A percentile compares a stretch with the other conserved stretches of the same genome.
Evolutionary conservation across 495 filamentous ascomycete genomes (phyloP).

Genomic region (Pyronema domesticum): DNA sequence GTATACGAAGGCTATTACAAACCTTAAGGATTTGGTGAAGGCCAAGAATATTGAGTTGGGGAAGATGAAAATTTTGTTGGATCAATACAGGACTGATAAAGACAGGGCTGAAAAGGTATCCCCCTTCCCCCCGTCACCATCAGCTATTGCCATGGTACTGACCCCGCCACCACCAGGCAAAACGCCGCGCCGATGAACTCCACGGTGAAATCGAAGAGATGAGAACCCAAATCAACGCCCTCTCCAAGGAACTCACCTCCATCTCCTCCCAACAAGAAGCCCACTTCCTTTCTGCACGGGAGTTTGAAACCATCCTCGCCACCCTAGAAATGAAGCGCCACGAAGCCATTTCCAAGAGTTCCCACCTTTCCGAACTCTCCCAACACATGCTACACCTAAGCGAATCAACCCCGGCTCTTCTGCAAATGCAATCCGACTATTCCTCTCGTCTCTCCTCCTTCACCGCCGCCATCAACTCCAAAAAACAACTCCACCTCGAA

Average conservation of each 20-base stretch:
- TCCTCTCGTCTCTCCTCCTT: conserved; percentile 51
- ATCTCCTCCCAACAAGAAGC: conserved; percentile 27
- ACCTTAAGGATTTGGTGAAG: conserved; percentile 72
- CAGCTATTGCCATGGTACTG: conserved; percentile 2
- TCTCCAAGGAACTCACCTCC: conserved; percentile 37
- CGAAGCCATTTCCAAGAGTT: conserved; percentile 42
- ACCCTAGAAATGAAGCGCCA: conserved; percentile 58
- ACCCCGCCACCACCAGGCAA: conserved; percentile 8
- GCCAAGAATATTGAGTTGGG: conserved; percentile 57
- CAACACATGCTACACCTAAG: conserved; percentile 53
- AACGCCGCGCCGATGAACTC: conserved; percentile 37
- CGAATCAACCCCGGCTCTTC: conserved; percentile 63
- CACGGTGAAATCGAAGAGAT: conserved; percentile 56
- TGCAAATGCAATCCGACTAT: conserved; percentile 62
- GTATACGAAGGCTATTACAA: conserved; percentile 93
- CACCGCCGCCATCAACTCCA: conserved; percentile 41
- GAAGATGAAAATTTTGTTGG: conserved; percentile 51
- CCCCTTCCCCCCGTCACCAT: not conserved
- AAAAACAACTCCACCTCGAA: conserved; percentile 43
- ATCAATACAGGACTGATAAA: conserved; percentile 67
- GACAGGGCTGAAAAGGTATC: conserved; percentile 52
- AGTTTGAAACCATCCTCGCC: conserved; percentile 46
- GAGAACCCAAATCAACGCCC: conserved; percentile 36
- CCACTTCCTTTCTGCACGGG: conserved; percentile 41
- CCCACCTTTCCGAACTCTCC: conserved; percentile 35